Percentiles rank a stretch among this genome's conserved stretches.
These are phyloP conservation scores for Pseudozyma pruni DNA, from an alignment of 1,284 basidiomycete genomes.

Conservation along the genomic window DNA sequence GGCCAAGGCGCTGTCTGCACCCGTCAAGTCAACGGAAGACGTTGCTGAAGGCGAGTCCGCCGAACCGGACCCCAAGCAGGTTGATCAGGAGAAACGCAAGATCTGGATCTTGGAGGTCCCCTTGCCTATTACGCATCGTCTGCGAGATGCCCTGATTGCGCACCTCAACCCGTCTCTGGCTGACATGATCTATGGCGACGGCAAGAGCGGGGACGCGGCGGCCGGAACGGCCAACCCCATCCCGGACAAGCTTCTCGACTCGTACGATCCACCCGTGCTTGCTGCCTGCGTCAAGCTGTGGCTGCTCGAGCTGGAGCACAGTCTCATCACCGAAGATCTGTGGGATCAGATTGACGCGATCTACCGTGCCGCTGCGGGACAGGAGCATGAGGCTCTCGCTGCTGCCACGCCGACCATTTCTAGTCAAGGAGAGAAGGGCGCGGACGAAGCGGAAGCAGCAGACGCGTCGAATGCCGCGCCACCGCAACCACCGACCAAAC, in stretches of 20 bases:
- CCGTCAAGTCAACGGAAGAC: conserved; percentile 1
- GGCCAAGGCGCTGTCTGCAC: conserved; percentile 8
- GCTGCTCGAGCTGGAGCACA: conserved; percentile 60
- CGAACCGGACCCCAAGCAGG: conserved; percentile 10
- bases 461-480: not conserved
- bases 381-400: conserved; percentile 50
- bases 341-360: conserved; percentile 63
- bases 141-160: conserved; percentile 80
- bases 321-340: conserved; percentile 51
- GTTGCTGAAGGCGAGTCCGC: conserved; percentile 1
- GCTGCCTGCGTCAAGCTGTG: conserved; percentile 86
- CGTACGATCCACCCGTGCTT: conserved; percentile 85
- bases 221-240: conserved; percentile 15
- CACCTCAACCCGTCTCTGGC: conserved; percentile 45
- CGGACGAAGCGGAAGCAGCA: conserved; percentile 2
- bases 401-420: conserved; percentile 11
- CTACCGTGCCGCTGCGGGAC: conserved; percentile 59
- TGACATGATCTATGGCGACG: conserved; percentile 32
- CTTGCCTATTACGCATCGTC: conserved; percentile 80
- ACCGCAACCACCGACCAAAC: conserved; percentile 56
- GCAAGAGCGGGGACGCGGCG: conserved; percentile 2
- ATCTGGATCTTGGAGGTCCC: conserved; percentile 85
- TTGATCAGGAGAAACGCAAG: conserved; percentile 80
- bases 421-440: conserved; percentile 8
- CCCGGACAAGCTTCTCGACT: conserved; percentile 74